Conservation (phyloP, 2,329 filamentous ascomycete genomes). For the Ascochyta fabae region DNA sequence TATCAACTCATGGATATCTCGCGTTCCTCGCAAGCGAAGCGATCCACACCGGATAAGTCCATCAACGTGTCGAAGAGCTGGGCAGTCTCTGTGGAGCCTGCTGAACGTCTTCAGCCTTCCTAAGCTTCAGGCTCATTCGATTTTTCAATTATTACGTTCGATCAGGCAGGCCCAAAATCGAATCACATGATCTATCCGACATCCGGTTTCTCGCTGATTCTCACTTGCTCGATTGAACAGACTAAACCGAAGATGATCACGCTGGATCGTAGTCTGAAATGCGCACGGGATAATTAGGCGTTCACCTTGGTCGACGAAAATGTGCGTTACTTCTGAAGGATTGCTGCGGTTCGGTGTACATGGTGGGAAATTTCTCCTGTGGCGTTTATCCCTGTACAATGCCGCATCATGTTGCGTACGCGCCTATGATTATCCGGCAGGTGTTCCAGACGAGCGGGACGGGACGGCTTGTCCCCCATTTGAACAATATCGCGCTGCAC, state of each 20-base stretch:
- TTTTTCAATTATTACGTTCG: no score
- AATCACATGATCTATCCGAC: not conserved
- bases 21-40: slow-evolving; percentile 7
- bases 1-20: slow-evolving; percentile 30
- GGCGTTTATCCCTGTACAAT: slow-evolving; percentile 14
- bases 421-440: slow-evolving; percentile 22
- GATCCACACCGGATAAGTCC: slow-evolving; percentile 6
- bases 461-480: not conserved
- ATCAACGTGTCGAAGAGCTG: slow-evolving; percentile 24
- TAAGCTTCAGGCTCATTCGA: not conserved
- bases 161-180: not conserved
- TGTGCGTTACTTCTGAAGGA: not conserved
- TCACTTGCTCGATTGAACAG: not conserved
- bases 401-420: slow-evolving; percentile 6
- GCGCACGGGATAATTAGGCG: not conserved
- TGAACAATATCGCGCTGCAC: slow-evolving; percentile 6
- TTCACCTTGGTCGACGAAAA: not conserved
- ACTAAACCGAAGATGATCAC: not conserved
- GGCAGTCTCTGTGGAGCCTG: slow-evolving; percentile 19
- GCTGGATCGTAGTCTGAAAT: no score
- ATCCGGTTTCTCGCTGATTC: not conserved
- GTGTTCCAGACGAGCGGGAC: slow-evolving; percentile 15
- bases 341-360: not conserved
- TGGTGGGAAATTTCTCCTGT: not conserved
- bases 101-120: not conserved